Evolutionary conservation across 441 rosid genomes (phyloP).

Genomic region (Flueggea neowawraea): DNA sequence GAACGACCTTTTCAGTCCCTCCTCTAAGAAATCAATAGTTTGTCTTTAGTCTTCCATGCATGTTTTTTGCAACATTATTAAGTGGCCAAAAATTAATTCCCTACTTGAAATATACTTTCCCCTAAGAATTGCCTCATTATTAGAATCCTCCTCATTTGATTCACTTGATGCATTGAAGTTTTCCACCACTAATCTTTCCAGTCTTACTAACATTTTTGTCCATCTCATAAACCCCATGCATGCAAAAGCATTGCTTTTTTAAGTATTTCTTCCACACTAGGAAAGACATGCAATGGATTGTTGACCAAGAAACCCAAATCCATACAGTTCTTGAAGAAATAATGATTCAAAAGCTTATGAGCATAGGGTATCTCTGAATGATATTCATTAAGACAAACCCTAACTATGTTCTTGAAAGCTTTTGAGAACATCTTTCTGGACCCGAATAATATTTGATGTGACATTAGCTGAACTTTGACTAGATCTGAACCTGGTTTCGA

Average conservation of each 20-base stretch:
- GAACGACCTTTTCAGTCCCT: conserved; percentile 27
- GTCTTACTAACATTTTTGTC: conserved; percentile 18
- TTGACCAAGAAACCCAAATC: conserved; percentile 49
- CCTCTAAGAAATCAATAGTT: too few relatives aligned
- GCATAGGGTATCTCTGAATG: conserved; percentile 72
- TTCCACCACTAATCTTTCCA: conserved; percentile 90
- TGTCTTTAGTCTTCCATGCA: too few relatives aligned
- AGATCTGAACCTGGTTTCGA: conserved; percentile 22
- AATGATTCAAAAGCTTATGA: conserved; percentile 65
- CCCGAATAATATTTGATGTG: conserved; percentile 16
- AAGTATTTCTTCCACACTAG: conserved; percentile 63
- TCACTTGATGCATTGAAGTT: conserved; percentile 45
- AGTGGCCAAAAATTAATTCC: too few relatives aligned
- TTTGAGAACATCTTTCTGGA: conserved; percentile 60
- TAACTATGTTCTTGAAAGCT: conserved; percentile 79
- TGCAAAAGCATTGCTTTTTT: too few relatives aligned
- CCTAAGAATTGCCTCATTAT: conserved; percentile 10
- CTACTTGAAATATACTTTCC: too few relatives aligned
- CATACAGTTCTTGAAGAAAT: conserved; percentile 66
- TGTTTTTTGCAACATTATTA: too few relatives aligned
- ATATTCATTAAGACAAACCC: conserved; percentile 71
- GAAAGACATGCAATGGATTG: conserved; percentile 53
- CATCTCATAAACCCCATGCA: conserved; percentile 6
- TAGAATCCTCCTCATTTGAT: not conserved
- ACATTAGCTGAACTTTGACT: too few relatives aligned